These are phyloP conservation scores for Ilyonectria robusta DNA, from an alignment of 2,329 filamentous ascomycete species.

Conservation along the genomic window DNA sequence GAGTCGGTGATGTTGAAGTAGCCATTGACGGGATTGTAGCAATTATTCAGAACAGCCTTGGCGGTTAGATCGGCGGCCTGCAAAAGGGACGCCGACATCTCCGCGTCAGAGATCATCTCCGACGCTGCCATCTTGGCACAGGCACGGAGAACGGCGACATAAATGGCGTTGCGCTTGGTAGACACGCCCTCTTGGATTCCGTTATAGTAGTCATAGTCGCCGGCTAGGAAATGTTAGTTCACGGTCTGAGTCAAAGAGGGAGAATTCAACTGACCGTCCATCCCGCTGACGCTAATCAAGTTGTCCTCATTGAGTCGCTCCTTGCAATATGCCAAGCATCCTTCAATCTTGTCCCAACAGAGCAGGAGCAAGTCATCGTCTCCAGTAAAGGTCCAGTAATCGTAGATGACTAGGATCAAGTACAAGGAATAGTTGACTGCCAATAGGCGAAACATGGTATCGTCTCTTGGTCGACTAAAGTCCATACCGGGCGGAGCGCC, in stretches of 20 bases:
- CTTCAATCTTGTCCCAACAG: conserved; percentile 4
- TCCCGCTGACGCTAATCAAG: neutral
- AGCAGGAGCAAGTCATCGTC: conserved; percentile 9
- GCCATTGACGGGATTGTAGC: conserved; percentile 6
- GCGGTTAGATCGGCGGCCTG: neutral
- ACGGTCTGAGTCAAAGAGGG: too few relatives aligned
- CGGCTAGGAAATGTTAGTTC: neutral
- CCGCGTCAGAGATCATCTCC: neutral
- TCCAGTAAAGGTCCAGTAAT: conserved; percentile 13
- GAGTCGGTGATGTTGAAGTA: conserved; percentile 20
- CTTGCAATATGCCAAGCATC: conserved; percentile 1
- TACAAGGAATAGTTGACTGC: conserved; percentile 15
- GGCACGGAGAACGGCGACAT: neutral
- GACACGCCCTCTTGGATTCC: neutral
- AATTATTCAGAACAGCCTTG: conserved; percentile 3
- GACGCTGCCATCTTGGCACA: conserved; percentile 2
- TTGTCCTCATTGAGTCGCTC: neutral
- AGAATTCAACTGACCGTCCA: neutral
- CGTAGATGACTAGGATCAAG: conserved; percentile 9
- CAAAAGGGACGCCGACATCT: neutral
- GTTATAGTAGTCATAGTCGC: conserved; percentile 5
- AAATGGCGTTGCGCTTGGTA: conserved; percentile 12
- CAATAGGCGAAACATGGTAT: conserved; percentile 7
- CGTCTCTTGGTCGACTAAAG: conserved; percentile 6
- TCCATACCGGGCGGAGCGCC: conserved; percentile 7